phyloP scores from a whole-genome alignment of 2,329 filamentous ascomycete species.

The Xylariaceae sp. region DNA sequence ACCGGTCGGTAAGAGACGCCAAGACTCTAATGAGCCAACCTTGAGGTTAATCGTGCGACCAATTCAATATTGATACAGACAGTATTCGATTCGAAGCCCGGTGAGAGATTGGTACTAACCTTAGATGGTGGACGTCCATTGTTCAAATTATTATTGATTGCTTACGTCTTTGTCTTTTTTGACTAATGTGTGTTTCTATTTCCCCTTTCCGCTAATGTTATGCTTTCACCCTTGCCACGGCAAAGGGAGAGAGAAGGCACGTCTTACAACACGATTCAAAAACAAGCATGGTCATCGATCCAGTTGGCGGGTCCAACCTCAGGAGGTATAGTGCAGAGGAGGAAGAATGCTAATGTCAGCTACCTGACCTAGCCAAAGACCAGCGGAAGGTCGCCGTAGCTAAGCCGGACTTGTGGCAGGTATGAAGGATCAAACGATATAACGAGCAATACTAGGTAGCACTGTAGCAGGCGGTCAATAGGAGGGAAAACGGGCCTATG shows the following conservation, averaged over 20 bases:
- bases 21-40: conserved; percentile 20
- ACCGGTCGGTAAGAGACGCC: conserved; percentile 24
- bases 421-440: no score
- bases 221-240: no score
- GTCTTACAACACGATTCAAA: no score
- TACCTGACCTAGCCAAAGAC: no score
- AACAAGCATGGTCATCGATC: no score
- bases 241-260: no score
- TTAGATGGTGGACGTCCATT: conserved; percentile 21
- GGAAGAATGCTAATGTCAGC: no score
- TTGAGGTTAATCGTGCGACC: conserved; percentile 24
- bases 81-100: conserved; percentile 12
- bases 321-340: conserved; percentile 4
- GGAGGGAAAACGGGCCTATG: not conserved
- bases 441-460: no score
- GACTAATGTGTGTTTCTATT: no score
- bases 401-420: conserved; percentile 4
- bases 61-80: conserved; percentile 5
- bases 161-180: conserved; percentile 10
- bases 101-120: conserved; percentile 16
- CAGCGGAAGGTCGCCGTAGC: conserved; percentile 9
- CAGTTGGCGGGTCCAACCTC: conserved; percentile 4
- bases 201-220: no score
- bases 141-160: conserved; percentile 10
- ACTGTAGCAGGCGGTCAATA: not conserved